Percentiles rank a stretch among this genome's conserved stretches.
Evolutionary conservation across 2,329 filamentous ascomycete species (phyloP).

Genomic region (Penicillium sp.): DNA sequence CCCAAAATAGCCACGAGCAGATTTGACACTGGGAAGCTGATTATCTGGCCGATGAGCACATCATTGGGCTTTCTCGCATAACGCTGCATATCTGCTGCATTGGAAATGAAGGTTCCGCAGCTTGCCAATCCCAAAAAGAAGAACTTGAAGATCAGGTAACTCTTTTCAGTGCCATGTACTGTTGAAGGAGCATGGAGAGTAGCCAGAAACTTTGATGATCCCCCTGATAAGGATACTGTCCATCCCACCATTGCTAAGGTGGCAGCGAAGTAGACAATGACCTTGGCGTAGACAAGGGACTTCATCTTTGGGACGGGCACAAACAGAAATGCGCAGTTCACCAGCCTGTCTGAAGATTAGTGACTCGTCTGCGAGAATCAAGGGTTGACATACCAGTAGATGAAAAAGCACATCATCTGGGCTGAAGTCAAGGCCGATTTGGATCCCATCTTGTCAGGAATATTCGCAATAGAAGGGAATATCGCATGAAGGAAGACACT

Average conservation of each 20-base stretch:
- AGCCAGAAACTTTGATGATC: conserved; percentile 23
- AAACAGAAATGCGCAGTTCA: conserved; percentile 41
- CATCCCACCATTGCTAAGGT: conserved; percentile 44
- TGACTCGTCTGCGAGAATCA: not conserved
- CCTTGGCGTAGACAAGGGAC: conserved; percentile 35
- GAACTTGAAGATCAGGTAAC: conserved; percentile 42
- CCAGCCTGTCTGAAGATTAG: conserved; percentile 17
- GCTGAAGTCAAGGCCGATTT: conserved; percentile 44
- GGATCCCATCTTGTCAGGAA: conserved; percentile 42
- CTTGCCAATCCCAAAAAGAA: conserved; percentile 33
- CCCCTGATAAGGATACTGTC: conserved; percentile 37
- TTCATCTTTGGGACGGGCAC: conserved; percentile 43
- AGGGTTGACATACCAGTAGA: conserved; percentile 36
- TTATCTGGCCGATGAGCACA: conserved; percentile 42
- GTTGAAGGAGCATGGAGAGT: conserved; percentile 24
- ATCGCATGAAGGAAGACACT: conserved; percentile 46
- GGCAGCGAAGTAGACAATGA: conserved; percentile 40
- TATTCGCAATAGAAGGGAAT: conserved; percentile 41
- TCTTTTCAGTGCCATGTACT: conserved; percentile 33
- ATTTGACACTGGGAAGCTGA: conserved; percentile 45
- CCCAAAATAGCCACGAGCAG: conserved; percentile 42
- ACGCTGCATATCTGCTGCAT: conserved; percentile 47
- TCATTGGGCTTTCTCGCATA: conserved; percentile 45
- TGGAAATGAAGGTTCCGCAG: conserved; percentile 30
- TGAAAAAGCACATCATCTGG: conserved; percentile 45